phyloP scores from a whole-genome alignment of 208 protist genomes.

The Trypanosoma caninum region DNA sequence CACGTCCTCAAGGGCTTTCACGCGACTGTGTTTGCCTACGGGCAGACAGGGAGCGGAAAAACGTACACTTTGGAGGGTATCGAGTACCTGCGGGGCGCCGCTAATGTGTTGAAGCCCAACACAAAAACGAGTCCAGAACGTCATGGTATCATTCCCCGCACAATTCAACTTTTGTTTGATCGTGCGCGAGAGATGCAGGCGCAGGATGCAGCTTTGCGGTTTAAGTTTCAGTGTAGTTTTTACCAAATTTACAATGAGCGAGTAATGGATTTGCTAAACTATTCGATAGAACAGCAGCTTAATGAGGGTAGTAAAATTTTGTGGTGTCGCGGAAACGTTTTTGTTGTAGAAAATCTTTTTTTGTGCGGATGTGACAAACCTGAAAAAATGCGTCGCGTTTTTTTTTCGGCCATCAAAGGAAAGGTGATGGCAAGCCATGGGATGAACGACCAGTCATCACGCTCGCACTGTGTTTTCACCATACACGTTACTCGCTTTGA shows the following conservation, averaged over 20 bases:
- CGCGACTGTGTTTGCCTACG: slow-evolving; percentile 89
- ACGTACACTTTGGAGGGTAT: slow-evolving; percentile 89
- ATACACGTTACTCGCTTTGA: slow-evolving; percentile 71
- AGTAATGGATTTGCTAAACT: slow-evolving; percentile 78
- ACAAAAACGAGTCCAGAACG: slow-evolving; percentile 18
- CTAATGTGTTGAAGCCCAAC: background rate
- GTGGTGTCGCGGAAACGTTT: slow-evolving; percentile 64
- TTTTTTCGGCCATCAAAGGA: slow-evolving; percentile 59
- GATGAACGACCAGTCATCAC: slow-evolving; percentile 90
- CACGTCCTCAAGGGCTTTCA: slow-evolving; percentile 85
- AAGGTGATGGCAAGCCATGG: slow-evolving; percentile 79
- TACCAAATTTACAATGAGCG: slow-evolving; percentile 92
- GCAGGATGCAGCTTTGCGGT: slow-evolving; percentile 36
- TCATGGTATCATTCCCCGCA: slow-evolving; percentile 76
- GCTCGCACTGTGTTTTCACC: slow-evolving; percentile 91
- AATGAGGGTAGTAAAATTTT: slow-evolving; percentile 45
- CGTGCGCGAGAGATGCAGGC: slow-evolving; percentile 41
- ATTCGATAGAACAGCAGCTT: background rate
- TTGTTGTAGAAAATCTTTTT: slow-evolving; percentile 88
- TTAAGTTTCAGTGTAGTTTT: slow-evolving; percentile 81
- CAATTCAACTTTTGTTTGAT: slow-evolving; percentile 82
- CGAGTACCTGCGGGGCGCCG: slow-evolving; percentile 29
- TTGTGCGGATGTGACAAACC: slow-evolving; percentile 62
- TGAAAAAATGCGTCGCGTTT: slow-evolving; percentile 71
- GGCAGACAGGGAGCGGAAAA: slow-evolving; percentile 91